Evolutionary conservation across 805 yeast species (phyloP), one percentile per base, ranked within the genome.

Genomic region (Teunomyces cretensis): DNA sequence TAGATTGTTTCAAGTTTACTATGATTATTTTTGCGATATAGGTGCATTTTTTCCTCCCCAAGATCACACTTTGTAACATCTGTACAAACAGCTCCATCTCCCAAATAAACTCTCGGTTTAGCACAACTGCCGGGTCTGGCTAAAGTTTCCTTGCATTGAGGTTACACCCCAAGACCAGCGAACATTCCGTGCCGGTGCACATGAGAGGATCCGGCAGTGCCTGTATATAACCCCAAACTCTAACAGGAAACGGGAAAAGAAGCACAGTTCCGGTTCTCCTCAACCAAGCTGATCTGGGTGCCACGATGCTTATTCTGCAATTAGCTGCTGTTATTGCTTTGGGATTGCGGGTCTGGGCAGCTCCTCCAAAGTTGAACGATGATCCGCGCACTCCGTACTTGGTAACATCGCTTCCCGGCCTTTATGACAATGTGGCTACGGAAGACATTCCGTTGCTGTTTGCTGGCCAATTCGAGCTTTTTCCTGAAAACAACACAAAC

Each of bases 381-480:
- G 32, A 45, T 11, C 40, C 38, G 16, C 46, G 49, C 19, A 48
- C 50, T 35, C 47, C 50, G 24, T 61, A 51, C 40, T 46, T 65
- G 33, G 76, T 72, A 24, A 52, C 63, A 1, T 47, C 52, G 19
- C 62, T 72, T 33, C 76, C 78, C 1, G 76, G 76, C 4, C 52
- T 72, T 30, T 47, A 58, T 43, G 53, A 56, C 8, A 65, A 68
- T 35, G 53, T 72, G 5, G 59, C 63, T 3, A 43, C 50, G n/a
- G 56, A 55, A 11, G 66, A 64, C n/a, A 56, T 66, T 6, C 83
- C 80, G 9, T 60, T 70, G 38, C 82, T 82, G 86, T 75, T 74
- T 60, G 79, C 88, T 3, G 88, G 95, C 2, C 85, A 83, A 50
- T 56, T 88, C 9, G 81, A 81, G 46, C 64, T 84, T 14, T 75